Base-by-base conservation (phyloP, 805 yeast species). In the Kodamaea fukazawae region DNA sequence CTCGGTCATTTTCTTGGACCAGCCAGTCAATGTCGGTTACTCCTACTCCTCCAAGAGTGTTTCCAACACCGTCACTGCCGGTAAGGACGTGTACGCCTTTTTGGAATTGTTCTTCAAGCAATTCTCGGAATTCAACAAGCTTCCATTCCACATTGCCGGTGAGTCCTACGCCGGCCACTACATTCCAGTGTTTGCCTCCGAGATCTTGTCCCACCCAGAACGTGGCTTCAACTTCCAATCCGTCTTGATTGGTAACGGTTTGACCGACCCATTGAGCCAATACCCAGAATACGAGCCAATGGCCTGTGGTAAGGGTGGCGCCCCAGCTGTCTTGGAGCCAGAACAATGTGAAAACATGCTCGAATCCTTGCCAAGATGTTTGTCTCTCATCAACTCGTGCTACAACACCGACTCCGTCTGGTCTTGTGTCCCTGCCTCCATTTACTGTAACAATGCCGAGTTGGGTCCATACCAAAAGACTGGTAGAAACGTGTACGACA, bases 111-210 rank as follows among this genome's bases (percentile, higher is more conserved):
- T 91, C 67, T 91, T 82, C 74, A 77, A 81, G 58, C 79, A 81
- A 53, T 88, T 86, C 73, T 95, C 96, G 26, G 76, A 86, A 54
- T 80, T 80, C 58, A 54, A 70, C 23, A 61, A 72, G 41, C 62
- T 65, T 32, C 77, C 75, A 37, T 84, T 89, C 76, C 96, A 88
- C 62, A 85, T 89, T 58, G 83, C 96, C 32, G 96, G 96, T 50
- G 96, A 89, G 60, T 84, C 95, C 7, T 89, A 90, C 56, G 96
- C 91, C 13, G 96, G 97, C 36, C 95, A 88, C 58, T 90, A 91
- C 65, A 85, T 90, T 49, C 99, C 99, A 14, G 86, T 76, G 7
- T 86, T 89, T 63, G 95, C 95, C 6, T 60, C 77, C 43, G 95
- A 87, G 61, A 87, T 89, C 51, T 66, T 86, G 52, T 68, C 76